Evolutionary conservation across 495 filamentous ascomycete genomes (phyloP).

Genomic region (Neurospora sp.): DNA sequence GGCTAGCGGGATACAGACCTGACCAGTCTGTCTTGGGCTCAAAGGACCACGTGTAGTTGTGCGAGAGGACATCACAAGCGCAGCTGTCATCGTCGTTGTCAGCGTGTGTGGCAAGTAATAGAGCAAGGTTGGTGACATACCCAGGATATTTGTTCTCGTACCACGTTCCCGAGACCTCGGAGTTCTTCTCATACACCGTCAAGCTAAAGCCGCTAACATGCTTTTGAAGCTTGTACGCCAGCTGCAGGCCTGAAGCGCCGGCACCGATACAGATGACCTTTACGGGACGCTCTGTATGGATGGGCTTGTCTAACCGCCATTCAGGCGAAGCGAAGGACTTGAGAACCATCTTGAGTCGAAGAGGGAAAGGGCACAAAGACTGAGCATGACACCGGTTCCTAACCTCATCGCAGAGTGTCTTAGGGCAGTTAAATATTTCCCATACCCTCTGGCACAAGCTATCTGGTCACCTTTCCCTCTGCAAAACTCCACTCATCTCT

Average conservation of each 20-base stretch:
- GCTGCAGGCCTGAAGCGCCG: slow-evolving; percentile 20
- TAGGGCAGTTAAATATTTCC: background rate
- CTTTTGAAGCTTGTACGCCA: slow-evolving; percentile 18
- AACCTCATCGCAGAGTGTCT: background rate
- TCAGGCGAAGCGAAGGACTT: background rate
- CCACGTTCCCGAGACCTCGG: background rate
- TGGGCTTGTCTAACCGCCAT: background rate
- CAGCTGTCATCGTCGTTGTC: background rate
- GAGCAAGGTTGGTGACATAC: background rate
- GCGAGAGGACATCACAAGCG: slow-evolving; percentile 6
- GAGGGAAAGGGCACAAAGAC: background rate
- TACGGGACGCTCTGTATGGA: background rate
- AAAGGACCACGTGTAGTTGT: slow-evolving; percentile 26
- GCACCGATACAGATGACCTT: slow-evolving; percentile 20
- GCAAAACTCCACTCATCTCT: background rate
- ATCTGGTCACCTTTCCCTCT: background rate
- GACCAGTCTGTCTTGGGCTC: slow-evolving; percentile 33
- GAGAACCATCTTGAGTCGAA: background rate
- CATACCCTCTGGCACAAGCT: background rate
- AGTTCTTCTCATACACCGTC: background rate
- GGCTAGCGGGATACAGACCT: slow-evolving; percentile 21
- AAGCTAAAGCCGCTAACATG: background rate
- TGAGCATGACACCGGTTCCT: background rate
- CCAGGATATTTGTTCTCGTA: background rate
- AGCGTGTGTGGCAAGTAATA: background rate